Percentiles rank a stretch among this genome's conserved stretches.
Evolutionary conservation across 164 flowering plant genomes (phyloP).

Genomic region (Piper betle): DNA sequence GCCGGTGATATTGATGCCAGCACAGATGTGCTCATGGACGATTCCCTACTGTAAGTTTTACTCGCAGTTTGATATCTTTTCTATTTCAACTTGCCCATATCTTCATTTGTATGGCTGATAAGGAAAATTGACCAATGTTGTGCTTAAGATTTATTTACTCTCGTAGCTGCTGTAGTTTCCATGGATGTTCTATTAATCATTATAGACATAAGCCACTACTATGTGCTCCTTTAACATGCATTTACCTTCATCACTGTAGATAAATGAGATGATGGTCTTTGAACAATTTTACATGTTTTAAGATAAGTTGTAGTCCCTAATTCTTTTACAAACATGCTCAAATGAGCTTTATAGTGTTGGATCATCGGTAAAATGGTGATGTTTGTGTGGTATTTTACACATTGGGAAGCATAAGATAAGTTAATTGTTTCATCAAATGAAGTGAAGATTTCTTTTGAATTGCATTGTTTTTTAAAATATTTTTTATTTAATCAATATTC

Average conservation of each 20-base stretch:
- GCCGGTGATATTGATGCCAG: conserved; percentile 31
- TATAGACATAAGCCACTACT: neutral
- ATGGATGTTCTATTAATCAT: neutral
- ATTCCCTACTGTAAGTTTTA: conserved; percentile 27
- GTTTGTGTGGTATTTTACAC: too few relatives aligned
- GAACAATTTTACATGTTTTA: too few relatives aligned
- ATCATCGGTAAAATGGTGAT: too few relatives aligned
- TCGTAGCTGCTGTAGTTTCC: neutral
- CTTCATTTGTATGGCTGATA: neutral
- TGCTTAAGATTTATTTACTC: too few relatives aligned
- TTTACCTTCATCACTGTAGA: neutral
- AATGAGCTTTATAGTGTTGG: too few relatives aligned
- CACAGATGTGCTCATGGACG: conserved; percentile 23
- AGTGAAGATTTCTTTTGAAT: too few relatives aligned
- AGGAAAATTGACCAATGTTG: neutral
- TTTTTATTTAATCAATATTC: too few relatives aligned
- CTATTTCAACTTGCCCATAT: neutral
- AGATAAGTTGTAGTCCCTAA: too few relatives aligned
- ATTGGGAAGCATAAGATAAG: too few relatives aligned
- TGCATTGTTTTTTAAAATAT: too few relatives aligned
- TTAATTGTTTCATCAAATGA: too few relatives aligned
- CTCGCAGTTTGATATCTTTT: neutral
- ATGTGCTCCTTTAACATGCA: neutral
- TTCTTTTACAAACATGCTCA: too few relatives aligned
- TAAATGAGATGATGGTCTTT: neutral